These are phyloP conservation scores for Arachis stenosperma DNA, from an alignment of 306 rosid genomes.

Conservation along the genomic window DNA sequence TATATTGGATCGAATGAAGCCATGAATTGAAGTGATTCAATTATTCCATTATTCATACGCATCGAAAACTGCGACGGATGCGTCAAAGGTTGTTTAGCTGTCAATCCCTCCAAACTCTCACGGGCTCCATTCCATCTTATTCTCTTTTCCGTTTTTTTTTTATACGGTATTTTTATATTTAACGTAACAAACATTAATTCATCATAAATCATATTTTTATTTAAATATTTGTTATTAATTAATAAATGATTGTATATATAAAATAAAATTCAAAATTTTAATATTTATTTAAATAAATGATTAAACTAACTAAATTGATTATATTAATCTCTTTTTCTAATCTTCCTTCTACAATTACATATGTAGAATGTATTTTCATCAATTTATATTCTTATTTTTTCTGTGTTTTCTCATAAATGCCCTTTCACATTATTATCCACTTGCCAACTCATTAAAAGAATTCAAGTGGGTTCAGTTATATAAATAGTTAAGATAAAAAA, in stretches of 20 bases:
- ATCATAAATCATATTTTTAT: no score
- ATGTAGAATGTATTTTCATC: neutral
- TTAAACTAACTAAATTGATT: no score
- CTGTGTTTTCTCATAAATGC: neutral
- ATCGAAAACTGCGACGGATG: constrained; percentile 67
- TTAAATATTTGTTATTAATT: no score
- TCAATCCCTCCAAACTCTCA: constrained; percentile 82
- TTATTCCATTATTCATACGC: constrained; percentile 34
- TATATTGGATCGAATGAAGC: constrained; percentile 26
- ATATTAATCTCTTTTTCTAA: neutral
- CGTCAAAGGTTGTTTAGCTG: constrained; percentile 91
- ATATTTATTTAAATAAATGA: no score
- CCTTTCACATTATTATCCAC: neutral
- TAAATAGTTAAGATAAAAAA: no score
- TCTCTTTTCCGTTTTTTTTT: constrained; percentile 10
- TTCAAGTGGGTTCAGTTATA: neutral
- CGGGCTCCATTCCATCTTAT: constrained; percentile 45
- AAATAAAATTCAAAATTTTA: no score
- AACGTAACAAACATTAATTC: no score
- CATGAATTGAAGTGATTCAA: constrained; percentile 13
- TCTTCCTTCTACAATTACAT: neutral
- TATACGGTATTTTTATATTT: no score
- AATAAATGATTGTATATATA: no score
- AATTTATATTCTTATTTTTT: neutral
- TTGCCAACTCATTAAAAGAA: neutral